Base-by-base conservation (phyloP, 176 grass and related monocot species). In the Rhipidocladum racemiflorum region DNA sequence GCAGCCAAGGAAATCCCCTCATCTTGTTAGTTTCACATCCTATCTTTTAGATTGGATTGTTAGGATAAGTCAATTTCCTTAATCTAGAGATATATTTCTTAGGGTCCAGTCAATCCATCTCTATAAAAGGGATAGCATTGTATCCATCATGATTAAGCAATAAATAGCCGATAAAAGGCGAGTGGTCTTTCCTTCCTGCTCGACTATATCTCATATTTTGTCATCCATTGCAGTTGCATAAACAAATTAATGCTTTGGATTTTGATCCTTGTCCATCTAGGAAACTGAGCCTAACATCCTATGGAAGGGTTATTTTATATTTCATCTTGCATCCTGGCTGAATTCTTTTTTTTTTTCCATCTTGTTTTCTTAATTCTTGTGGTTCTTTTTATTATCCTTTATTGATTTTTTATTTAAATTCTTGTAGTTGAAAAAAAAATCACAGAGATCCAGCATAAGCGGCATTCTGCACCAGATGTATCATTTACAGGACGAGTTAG, bases 401-500 rank as follows among this genome's bases (percentile, higher is more conserved):
- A 51, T 68, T 72, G 70, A 71, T 76, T 76, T 68, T 87, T 53
- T 65, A 27, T 75, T 23, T 80, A 68, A 34, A 39, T 64, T 88
- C n/a, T 77, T 88, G 21, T 83, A 91, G 96, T 78, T 83, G 91
- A 93, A 88, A 92, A 99, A 77, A 81, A 65, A 65, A 72, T 88
- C 23, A 90, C 84, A 30, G 96, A 99, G 59, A 88, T 93, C 55
- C 81, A 93, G 67, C 85, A 89, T 67, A 99, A 99, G 87, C 85
- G 96, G 61, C 87, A 94, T 74, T 89, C 96, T 88, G 82, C 83
- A 72, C 80, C 79, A 75, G 92, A 92, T 81, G 83, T 95, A 62
- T 99, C 96, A 73, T 93, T 93, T 87, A 95, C 83, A 90, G 96
- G 91, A 39, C 87, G 96, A 84, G 69, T 93, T 51, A 90, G 92